These are phyloP conservation scores for Tremella fuciformis DNA, from an alignment of 768 basidiomycete species.

Conservation along the genomic window DNA sequence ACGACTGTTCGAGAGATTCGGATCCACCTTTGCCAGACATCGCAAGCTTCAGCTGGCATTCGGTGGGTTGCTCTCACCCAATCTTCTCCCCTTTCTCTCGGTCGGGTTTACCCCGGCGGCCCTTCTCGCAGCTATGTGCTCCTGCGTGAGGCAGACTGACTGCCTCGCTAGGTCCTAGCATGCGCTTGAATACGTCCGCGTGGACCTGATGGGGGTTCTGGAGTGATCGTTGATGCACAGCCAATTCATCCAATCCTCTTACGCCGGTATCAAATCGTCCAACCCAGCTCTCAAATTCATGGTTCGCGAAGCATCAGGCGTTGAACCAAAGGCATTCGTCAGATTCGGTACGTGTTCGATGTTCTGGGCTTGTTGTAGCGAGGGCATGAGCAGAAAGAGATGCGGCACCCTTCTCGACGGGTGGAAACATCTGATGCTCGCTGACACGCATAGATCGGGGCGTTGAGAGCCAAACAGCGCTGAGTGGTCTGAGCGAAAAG, in stretches of 20 bases:
- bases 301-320: slow-evolving; percentile 49
- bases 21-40: slow-evolving; percentile 51
- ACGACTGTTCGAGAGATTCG: slow-evolving; percentile 51
- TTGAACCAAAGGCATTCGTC: slow-evolving; percentile 48
- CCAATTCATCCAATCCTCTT: slow-evolving; percentile 47
- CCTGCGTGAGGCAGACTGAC: too few species aligned
- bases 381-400: too few species aligned
- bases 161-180: too few species aligned
- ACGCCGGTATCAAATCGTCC: slow-evolving; percentile 48
- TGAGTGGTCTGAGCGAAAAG: slow-evolving; percentile 45
- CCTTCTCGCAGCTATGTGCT: background rate
- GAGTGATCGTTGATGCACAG: slow-evolving; percentile 24
- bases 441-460: slow-evolving; percentile 48
- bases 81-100: background rate
- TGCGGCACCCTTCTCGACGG: too few species aligned
- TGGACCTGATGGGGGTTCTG: too few species aligned
- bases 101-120: background rate
- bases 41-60: slow-evolving; percentile 40
- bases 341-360: slow-evolving; percentile 46
- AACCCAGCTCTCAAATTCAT: slow-evolving; percentile 52
- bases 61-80: slow-evolving; percentile 33
- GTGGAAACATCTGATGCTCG: too few species aligned
- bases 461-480: slow-evolving; percentile 39
- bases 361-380: background rate
- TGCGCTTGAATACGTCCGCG: too few species aligned